Evolutionary conservation across 2,329 filamentous ascomycete species (phyloP).

Genomic region (Clarireedia homoeocarpa): DNA sequence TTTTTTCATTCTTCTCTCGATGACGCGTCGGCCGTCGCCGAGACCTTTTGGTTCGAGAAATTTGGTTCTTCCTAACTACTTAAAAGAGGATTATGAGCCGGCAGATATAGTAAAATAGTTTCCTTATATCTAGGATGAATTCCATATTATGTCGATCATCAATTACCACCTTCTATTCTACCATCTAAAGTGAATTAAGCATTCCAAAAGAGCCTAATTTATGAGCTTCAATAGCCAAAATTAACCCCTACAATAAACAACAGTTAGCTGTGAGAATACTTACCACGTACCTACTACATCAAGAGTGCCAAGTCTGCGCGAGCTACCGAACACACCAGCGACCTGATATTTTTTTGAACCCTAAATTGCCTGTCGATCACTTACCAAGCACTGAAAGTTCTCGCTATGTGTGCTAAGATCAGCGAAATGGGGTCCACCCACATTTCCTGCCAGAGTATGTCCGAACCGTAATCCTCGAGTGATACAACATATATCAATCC

Average conservation of each 20-base stretch:
- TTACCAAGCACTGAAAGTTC: too few species aligned
- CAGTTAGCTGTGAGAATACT: too few species aligned
- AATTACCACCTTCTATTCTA: not conserved
- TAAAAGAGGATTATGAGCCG: not conserved
- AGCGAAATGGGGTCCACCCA: not conserved
- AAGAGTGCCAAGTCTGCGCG: too few species aligned
- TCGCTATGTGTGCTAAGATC: too few species aligned
- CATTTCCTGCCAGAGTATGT: not conserved
- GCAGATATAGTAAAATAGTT: not conserved
- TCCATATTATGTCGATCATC: not conserved
- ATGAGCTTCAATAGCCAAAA: too few species aligned
- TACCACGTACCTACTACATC: too few species aligned
- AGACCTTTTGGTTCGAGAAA: not conserved
- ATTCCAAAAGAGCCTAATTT: not conserved
- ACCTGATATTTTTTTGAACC: too few species aligned
- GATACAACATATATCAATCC: not conserved
- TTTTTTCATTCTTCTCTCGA: constrained; percentile 6
- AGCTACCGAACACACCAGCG: too few species aligned
- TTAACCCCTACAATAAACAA: too few species aligned
- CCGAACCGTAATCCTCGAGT: not conserved
- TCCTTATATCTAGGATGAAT: not conserved
- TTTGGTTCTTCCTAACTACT: not conserved
- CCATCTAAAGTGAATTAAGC: not conserved
- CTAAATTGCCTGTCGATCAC: too few species aligned
- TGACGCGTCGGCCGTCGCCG: not conserved